phyloP scores from a whole-genome alignment of 257 asterid species.

The Osmanthus fragrans region DNA sequence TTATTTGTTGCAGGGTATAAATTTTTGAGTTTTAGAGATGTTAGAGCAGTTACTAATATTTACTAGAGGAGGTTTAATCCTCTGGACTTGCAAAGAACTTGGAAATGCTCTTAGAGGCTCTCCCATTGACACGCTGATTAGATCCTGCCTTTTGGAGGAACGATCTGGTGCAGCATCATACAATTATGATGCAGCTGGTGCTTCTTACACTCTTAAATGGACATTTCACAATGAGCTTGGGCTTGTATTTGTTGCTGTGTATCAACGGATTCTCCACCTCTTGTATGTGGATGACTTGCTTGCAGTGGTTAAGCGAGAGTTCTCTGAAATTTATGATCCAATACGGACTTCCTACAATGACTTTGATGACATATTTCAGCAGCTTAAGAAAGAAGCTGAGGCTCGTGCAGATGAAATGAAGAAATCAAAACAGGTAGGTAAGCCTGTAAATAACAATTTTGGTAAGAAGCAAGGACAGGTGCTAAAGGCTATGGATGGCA shows the following conservation, averaged over 20 bases:
- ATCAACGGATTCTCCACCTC: constrained; percentile 89
- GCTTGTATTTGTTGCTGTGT: constrained; percentile 91
- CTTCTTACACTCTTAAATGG: constrained; percentile 93
- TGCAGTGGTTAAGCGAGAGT: constrained; percentile 74
- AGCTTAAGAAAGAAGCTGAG: constrained; percentile 93
- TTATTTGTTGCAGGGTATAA: constrained; percentile 39
- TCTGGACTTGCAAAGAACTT: constrained; percentile 92
- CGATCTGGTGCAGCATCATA: constrained; percentile 87
- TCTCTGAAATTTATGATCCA: constrained; percentile 73
- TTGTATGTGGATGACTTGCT: constrained; percentile 90
- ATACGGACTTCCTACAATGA: constrained; percentile 68
- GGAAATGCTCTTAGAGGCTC: constrained; percentile 97
- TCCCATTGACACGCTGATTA: constrained; percentile 81
- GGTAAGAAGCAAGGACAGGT: constrained; percentile 73
- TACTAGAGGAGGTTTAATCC: constrained; percentile 95
- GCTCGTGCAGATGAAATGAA: constrained; percentile 88
- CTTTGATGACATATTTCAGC: constrained; percentile 73
- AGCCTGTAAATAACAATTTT: constrained; percentile 47
- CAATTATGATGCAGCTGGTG: constrained; percentile 86
- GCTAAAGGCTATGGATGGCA: constrained; percentile 61
- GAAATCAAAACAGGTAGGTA: constrained; percentile 67
- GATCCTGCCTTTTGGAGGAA: constrained; percentile 98
- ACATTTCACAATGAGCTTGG: constrained; percentile 96
- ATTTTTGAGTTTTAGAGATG: constrained; percentile 46
- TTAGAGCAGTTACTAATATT: constrained; percentile 88